phyloP scores from a whole-genome alignment of 768 basidiomycete species.

The Chalciporus chontae region DNA sequence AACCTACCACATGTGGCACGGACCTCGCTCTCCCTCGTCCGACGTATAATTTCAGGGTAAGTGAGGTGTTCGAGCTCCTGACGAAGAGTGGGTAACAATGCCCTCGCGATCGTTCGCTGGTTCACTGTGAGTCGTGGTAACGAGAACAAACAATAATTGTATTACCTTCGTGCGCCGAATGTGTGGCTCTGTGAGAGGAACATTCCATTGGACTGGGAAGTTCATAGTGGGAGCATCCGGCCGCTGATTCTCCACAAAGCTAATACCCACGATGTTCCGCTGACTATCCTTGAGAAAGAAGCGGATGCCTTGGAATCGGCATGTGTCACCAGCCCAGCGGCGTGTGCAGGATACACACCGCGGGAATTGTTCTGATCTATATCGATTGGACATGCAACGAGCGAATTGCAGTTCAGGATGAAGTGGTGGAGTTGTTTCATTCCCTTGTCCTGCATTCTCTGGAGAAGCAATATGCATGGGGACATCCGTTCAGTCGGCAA shows the following conservation, averaged over 20 bases:
- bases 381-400: conserved; percentile 82
- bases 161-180: conserved; percentile 60
- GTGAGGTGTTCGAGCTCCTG: conserved; percentile 62
- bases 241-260: conserved; percentile 64
- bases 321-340: conserved; percentile 85
- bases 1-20: conserved; percentile 79
- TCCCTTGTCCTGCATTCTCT: conserved; percentile 28
- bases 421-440: conserved; percentile 33
- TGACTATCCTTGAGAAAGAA: conserved; percentile 66
- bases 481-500: conserved; percentile 10
- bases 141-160: background rate
- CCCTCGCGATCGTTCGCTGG: conserved; percentile 64
- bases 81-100: conserved; percentile 63
- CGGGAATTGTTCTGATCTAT: conserved; percentile 68
- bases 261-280: conserved; percentile 58
- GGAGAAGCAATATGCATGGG: conserved; percentile 30
- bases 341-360: conserved; percentile 82
- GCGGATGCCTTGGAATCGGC: conserved; percentile 82
- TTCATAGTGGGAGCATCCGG: conserved; percentile 58
- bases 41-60: conserved; percentile 56
- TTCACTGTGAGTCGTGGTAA: conserved; percentile 9
- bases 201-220: conserved; percentile 66
- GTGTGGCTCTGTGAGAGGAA: conserved; percentile 45
- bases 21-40: conserved; percentile 77
- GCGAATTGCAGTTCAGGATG: conserved; percentile 73